phyloP scores from a whole-genome alignment of 139 green algal species.

The Chlamydomonas eustigma region DNA sequence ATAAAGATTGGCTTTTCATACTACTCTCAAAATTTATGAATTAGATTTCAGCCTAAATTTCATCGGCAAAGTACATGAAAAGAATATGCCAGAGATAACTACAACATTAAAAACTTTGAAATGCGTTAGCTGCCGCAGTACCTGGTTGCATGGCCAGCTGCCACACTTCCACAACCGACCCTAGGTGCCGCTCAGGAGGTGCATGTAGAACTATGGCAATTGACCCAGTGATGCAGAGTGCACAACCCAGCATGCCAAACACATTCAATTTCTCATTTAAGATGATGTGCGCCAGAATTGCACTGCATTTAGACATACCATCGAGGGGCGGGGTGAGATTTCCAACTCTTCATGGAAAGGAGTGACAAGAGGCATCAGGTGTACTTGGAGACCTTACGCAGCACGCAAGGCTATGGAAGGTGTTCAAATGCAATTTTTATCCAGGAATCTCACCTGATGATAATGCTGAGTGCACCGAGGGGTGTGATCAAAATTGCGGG shows the following conservation, averaged over 20 bases:
- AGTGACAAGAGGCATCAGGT: no score
- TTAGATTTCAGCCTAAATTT: background rate
- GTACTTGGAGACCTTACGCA: no score
- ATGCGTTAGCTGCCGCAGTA: no score
- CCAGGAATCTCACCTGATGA: conserved; percentile 75
- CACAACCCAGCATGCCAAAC: conserved; percentile 89
- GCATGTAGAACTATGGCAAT: conserved; percentile 90
- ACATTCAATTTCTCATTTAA: conserved; percentile 89
- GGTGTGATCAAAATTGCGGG: conserved; percentile 94
- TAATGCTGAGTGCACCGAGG: conserved; percentile 84
- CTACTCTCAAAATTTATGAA: background rate
- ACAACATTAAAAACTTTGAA: background rate
- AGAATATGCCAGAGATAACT: no score
- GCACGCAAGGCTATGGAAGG: no score
- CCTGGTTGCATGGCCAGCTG: conserved; percentile 78
- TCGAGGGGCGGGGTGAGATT: no score
- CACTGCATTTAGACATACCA: no score
- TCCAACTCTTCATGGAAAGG: no score
- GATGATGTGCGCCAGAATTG: conserved; percentile 86
- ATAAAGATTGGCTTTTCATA: no score
- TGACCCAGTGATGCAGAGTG: conserved; percentile 88
- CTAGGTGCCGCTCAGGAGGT: conserved; percentile 72
- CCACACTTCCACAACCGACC: conserved; percentile 80
- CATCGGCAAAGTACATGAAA: background rate
- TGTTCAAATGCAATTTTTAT: no score